Base-by-base conservation (phyloP, 768 basidiomycete genomes). In the Crassisporium funariophilum region DNA sequence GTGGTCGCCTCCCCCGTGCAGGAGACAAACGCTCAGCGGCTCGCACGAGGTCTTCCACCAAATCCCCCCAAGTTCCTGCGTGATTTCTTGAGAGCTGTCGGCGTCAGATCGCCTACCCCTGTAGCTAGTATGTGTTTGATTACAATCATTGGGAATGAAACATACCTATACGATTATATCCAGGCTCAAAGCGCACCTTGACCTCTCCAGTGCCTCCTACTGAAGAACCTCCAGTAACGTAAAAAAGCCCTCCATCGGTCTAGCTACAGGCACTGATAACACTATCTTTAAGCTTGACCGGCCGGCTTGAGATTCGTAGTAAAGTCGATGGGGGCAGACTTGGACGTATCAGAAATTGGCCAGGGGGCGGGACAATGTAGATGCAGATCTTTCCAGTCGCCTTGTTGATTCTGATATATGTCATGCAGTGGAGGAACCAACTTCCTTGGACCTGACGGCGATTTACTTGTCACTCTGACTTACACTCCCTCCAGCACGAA, bases 41-140 rank as follows among this genome's bases (percentile, higher is more conserved):
- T 78, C 47, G 74, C 75, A 24, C 68, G 72, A 38, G 75, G 75
- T 8, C 63, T 77, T n/a, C 69, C 72, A 23, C 71, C 72, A 2
- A 60, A 65, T 20, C 68, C 66, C 8, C 72, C 56, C 20, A 54
- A 46, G 40, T 54, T 52, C 31, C 37, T 53, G 25, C 39, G 35
- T 16, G 31, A 45, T 13, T 21, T 27, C 19, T 23, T 39, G 24
- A 17, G 20, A 2, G 29, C 33, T 24, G 25, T n/a, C n/a, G n/a
- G n/a, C n/a, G n/a, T n/a, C n/a, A n/a, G n/a, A 47, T 23, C 29
- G 16, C 31, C 36, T 12, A 49, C 36, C 15, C 44, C 47, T 36
- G 35, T n/a, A n/a, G n/a, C n/a, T n/a, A 25, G 35, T 42, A 8
- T 20, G 43, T 29, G 10, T 29, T 10, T 16, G n/a, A n/a, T n/a